Base-by-base conservation (phyloP, 176 grass and related monocot genomes). In the Lolium perenne region DNA sequence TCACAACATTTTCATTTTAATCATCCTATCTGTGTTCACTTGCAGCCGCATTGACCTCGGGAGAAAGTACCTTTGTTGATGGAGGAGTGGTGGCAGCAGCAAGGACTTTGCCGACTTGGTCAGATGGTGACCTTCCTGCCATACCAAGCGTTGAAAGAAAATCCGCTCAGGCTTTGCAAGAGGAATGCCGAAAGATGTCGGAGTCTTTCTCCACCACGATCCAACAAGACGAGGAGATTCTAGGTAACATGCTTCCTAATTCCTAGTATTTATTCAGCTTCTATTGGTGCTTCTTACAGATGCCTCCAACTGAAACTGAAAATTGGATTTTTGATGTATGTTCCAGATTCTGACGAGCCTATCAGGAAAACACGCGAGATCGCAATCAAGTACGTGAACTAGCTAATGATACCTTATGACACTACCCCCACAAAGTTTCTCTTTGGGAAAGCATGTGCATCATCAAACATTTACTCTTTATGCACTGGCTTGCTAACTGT, bases 91-190 rank as follows among this genome's bases (percentile, higher is more conserved):
- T 98, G 25, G 96, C 93, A n/a, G 93, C 91, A 71, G 96, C 93
- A n/a, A 91, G 93, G 23, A 89, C 93, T 38, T 75, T 98, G 48
- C 96, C 96, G 57, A 95, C 93, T 48, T 98, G 96, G 96, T 95
- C 93, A 40, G 92, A 98, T 3, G 90, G 87, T 61, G 96, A 91
- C 50, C 43, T 94, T 71, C 96, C 96, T n/a, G 88, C 92, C 48
- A 82, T 95, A 63, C 96, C 93, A 11, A 95, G 93, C 12, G 55
- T 84, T 13, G 96, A 98, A 85, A 95, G 93, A 90, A 95, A 92
- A 81, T 80, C 84, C 22, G 90, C 90, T 47, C 87, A 89, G 79
- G 84, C 57, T 9, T 84, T 98, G 59, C 93, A 95, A 91, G 96
- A 94, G 72, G 91, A 98, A 17, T 98, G 96, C 84, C 83, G 71